Percentiles rank a stretch among this genome's conserved stretches.
phyloP scores from a whole-genome alignment of 345 rosid genomes.

The Odontarrhena argentea region DNA sequence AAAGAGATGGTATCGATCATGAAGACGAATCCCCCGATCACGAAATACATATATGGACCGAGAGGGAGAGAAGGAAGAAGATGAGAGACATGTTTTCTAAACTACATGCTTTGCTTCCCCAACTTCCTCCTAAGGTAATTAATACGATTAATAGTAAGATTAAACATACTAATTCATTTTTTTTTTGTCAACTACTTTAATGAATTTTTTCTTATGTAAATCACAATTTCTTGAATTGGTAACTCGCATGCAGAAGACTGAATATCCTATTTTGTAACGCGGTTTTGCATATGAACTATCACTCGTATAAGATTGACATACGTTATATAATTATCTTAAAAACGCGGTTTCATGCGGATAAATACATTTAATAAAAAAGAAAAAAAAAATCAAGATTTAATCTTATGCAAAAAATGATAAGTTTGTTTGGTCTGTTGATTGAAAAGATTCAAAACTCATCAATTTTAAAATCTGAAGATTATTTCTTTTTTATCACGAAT shows the following conservation, averaged over 20 bases:
- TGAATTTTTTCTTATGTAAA: neutral
- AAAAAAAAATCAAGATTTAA: neutral
- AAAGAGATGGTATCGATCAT: conserved; percentile 6
- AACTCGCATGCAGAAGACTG: neutral
- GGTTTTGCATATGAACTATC: neutral
- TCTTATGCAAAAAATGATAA: neutral
- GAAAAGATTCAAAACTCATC: neutral
- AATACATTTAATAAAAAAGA: neutral
- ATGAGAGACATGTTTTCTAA: conserved; percentile 73
- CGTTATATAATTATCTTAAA: neutral
- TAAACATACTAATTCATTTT: neutral
- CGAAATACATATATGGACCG: conserved; percentile 71
- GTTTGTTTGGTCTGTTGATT: neutral
- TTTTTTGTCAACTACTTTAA: neutral
- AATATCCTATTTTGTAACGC: neutral
- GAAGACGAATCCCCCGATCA: conserved; percentile 48
- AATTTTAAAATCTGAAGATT: neutral
- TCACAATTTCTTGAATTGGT: neutral
- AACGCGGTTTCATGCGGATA: neutral
- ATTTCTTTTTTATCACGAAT: too few species aligned
- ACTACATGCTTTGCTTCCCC: conserved; percentile 79
- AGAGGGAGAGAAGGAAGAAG: conserved; percentile 81
- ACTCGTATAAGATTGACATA: neutral
- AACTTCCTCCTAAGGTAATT: conserved; percentile 76
- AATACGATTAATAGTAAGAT: neutral